Base-by-base conservation (phyloP, 1,284 basidiomycete genomes). In the Fomitopsis betulina region DNA sequence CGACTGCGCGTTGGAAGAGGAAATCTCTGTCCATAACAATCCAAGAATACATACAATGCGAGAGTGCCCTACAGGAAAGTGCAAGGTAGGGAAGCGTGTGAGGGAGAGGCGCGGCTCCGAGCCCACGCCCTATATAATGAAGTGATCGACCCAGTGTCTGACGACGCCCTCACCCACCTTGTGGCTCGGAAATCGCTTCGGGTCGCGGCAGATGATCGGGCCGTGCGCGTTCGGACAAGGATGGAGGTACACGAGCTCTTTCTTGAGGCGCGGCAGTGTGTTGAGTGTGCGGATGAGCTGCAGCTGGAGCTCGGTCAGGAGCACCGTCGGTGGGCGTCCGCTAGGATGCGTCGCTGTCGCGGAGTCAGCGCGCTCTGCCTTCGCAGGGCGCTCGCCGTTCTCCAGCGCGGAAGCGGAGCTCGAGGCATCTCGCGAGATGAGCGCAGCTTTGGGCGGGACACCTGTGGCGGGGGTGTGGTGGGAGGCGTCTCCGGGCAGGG, bases 91-190 rank as follows among this genome's bases (percentile, higher is more conserved):
- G 35, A n/a, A 39, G 35, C 27, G 25, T 38, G 52, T 40, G 54
- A 27, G 37, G 32, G 21, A 5, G 25, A 30, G 8, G 47, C 37
- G 37, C 49, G 50, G 9, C 33, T 25, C 50, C 49, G 50, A 2
- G 15, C 17, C 40, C 49, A 19, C 23, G 25, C 54, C 47, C 66
- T 58, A 77, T 27, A 82, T 57, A 32, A 77, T 69, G 55, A 91
- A 86, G n/a, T 80, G 76, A 60, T 83, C 79, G 23, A 86, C 88
- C 86, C 87, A 89, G 69, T 91, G 87, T 59, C 79, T 75, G 39
- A 92, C 55, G 4, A 91, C 80, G 39, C 81, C 81, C 66, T 84
- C 80, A 12, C 89, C 90, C 23, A 73, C 67, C 52, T 76, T 72
- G 64, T 90, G 86, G 17, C 72, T 64, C 63, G 79, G 74, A 65